phyloP scores from a whole-genome alignment of 2,329 filamentous ascomycete genomes.

The Clarireedia sp. region DNA sequence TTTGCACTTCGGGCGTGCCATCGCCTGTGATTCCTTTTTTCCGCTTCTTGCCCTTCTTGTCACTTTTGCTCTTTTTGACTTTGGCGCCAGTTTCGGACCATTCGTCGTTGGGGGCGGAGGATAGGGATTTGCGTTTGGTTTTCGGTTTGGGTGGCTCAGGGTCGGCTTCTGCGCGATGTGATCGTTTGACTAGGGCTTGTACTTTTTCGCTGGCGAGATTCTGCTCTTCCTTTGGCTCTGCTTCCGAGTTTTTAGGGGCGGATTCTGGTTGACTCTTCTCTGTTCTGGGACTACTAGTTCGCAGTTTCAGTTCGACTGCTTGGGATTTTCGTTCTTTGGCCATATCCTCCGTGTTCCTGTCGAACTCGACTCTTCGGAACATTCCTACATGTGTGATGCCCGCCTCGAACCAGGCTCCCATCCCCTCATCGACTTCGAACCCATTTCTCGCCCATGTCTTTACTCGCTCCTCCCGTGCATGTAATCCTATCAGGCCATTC shows the following conservation, averaged over 20 bases:
- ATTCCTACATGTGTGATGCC: conserved; percentile 81
- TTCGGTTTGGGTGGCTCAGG: neutral
- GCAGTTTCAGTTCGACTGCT: neutral
- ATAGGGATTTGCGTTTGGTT: neutral
- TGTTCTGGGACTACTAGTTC: neutral
- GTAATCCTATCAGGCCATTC: conserved; percentile 68
- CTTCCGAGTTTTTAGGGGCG: neutral
- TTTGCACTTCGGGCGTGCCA: neutral
- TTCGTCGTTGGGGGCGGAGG: neutral
- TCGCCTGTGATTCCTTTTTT: too few relatives aligned
- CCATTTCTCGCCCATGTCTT: conserved; percentile 63
- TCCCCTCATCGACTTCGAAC: conserved; percentile 62
- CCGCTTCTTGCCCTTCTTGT: neutral
- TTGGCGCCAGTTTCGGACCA: neutral
- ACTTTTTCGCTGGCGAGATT: neutral
- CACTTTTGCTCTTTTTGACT: neutral
- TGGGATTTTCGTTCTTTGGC: neutral
- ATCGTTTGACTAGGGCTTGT: neutral
- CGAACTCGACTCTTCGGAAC: conserved; percentile 38
- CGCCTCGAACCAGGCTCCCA: conserved; percentile 77
- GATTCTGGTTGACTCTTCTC: neutral
- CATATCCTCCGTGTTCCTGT: neutral
- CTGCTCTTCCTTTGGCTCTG: neutral
- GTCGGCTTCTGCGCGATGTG: neutral
- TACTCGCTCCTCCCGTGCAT: conserved; percentile 64